These are phyloP conservation scores for Amoebophrya sp. DNA, from an alignment of 169 alveolate species.

Conservation along the genomic window DNA sequence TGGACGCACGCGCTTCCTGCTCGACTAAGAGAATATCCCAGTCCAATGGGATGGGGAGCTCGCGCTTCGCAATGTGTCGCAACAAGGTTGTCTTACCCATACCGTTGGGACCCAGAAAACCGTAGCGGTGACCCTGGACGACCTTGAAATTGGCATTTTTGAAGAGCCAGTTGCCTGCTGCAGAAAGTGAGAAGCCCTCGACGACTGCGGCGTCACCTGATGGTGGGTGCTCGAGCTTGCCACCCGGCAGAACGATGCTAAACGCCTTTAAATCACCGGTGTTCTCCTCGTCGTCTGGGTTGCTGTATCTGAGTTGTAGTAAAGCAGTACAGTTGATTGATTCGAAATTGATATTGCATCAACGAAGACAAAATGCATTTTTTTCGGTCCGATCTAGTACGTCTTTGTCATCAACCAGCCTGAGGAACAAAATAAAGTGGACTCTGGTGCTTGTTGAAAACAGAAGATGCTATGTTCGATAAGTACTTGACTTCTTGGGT, in stretches of 20 bases:
- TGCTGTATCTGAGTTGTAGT: background rate
- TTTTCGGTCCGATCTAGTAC: too few relatives aligned
- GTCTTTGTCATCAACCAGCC: too few relatives aligned
- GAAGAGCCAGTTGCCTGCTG: slow-evolving; percentile 26
- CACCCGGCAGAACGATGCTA: background rate
- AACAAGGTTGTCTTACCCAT: slow-evolving; percentile 88
- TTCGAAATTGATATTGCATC: too few relatives aligned
- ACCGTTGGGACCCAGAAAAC: slow-evolving; percentile 90
- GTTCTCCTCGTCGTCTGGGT: background rate
- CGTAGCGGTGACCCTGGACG: slow-evolving; percentile 61
- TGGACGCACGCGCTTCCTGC: slow-evolving; percentile 32
- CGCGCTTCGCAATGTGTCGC: slow-evolving; percentile 34
- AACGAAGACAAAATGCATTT: too few relatives aligned
- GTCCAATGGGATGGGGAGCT: slow-evolving; percentile 22
- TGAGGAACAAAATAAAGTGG: too few relatives aligned
- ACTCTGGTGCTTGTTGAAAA: too few relatives aligned
- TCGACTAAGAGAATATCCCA: slow-evolving; percentile 37
- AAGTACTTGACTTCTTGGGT: background rate
- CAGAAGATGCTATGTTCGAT: background rate
- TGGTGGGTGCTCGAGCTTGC: background rate
- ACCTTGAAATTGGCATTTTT: slow-evolving; percentile 23
- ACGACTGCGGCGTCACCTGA: background rate
- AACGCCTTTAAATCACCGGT: background rate
- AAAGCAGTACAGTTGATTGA: too few relatives aligned
- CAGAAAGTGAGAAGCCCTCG: slow-evolving; percentile 29